Percentiles rank a stretch among this genome's conserved stretches.
Conservation (phyloP, 306 rosid genomes). For the Prunus salicina region DNA sequence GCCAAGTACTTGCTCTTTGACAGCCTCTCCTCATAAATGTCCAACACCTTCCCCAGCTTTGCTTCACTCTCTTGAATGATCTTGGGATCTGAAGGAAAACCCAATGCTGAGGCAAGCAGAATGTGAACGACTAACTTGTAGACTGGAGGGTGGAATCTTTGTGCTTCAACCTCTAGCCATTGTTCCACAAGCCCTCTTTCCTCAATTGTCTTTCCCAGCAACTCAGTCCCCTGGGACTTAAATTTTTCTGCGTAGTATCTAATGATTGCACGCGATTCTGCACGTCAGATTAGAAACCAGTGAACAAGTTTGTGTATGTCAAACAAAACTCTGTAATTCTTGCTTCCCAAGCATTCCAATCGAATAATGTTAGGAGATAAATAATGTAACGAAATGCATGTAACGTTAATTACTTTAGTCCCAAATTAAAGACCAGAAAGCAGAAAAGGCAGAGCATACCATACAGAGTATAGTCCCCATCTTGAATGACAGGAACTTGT, state of each 20-base stretch:
- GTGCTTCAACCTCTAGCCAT: constrained; percentile 58
- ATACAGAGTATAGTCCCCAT: constrained; percentile 40
- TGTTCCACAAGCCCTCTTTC: constrained; percentile 52
- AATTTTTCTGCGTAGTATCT: constrained; percentile 44
- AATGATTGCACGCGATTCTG: constrained; percentile 50
- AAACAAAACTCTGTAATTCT: too few species aligned
- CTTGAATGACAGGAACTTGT: constrained; percentile 37
- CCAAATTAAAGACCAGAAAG: too few species aligned
- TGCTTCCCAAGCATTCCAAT: too few species aligned
- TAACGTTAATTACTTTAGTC: too few species aligned
- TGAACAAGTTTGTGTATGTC: too few species aligned
- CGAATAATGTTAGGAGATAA: too few species aligned
- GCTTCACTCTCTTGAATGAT: constrained; percentile 45
- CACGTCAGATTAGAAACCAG: background rate
- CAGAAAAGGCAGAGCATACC: constrained; percentile 15
- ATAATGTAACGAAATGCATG: too few species aligned
- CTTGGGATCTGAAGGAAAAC: constrained; percentile 29
- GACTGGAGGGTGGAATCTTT: constrained; percentile 21
- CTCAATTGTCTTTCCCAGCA: constrained; percentile 43
- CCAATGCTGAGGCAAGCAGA: constrained; percentile 8
- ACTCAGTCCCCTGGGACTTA: constrained; percentile 40
- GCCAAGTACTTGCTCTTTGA: constrained; percentile 52
- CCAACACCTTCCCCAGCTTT: constrained; percentile 40
- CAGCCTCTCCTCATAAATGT: constrained; percentile 54
- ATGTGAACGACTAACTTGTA: constrained; percentile 20